Evolutionary conservation across 2,329 filamentous ascomycete species (phyloP), one percentile per base, ranked within the genome.

Genomic region (Alternaria gansuensis): DNA sequence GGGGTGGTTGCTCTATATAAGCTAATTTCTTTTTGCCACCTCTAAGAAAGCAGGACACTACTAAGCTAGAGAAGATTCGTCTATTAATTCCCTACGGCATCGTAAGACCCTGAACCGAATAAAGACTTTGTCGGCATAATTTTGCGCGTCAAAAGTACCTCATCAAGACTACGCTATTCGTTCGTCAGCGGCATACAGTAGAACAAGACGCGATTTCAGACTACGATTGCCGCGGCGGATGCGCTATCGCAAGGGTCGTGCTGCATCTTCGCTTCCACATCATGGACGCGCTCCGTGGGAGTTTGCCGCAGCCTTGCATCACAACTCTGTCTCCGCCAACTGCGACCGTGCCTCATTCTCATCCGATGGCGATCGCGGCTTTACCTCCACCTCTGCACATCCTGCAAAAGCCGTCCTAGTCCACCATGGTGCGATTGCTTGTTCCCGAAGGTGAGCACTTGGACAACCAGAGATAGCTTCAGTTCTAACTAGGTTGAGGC

Each of bases 341-440:
- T 33, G 52, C 39, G 28, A 41, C 40, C 21, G 13, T 33, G 29
- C 43, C 39, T 23, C 31, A 24, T 34, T 28, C 14, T 11, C 24
- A 39, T 48, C 28, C 34, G 29, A 57, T 57, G 54, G 50, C 41
- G 40, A 17, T 11, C n/a, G 8, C 45, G n/a, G 14, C 11, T 13
- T 8, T 21, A 40, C 14, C 14, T 17, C 26, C 55, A 36, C 31
- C 36, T 48, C 40, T 36, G n/a, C 55, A 39, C 23, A 29, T 33
- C 28, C 10, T 24, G 24, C 14, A 11, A 28, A 28, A 39, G 23
- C 17, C 17, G 17, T 14, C 31, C 23, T 28, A 36, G 31, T 23
- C 53, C 40, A 69, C 44, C 9, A 71, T 70, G 66, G 69, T 70
- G 51, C 66, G 64, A 29, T 50, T 71, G 14, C 67, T 66, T 39